Evolutionary conservation across 2,329 filamentous ascomycete genomes (phyloP), one percentile per base, ranked within the genome.

Genomic region (Alternaria sp.): DNA sequence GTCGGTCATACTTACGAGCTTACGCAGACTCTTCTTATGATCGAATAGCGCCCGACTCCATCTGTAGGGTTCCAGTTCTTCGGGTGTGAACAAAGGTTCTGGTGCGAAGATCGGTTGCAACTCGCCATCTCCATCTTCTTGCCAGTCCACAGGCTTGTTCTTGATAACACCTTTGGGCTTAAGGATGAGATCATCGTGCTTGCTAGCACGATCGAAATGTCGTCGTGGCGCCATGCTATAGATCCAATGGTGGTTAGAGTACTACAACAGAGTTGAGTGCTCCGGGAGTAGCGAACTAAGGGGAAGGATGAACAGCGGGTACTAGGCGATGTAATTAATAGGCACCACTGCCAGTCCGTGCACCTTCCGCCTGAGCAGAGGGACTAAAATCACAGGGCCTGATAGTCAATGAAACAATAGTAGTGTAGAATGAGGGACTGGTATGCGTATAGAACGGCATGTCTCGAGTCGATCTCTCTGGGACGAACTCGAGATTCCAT

Each of bases 361-460:
- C 36, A 40, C 36, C 3, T 8, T 40, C 0, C 36, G 36, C 8
- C 36, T 6, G 3, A 32, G 30, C 30, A 2, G 30, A 13, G 30
- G 30, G 1, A 32, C 0, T 32, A 2, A 1, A 0, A 4, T 1
- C 12, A 15, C 12, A 32, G 15, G 30, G 12, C 12, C 28, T 30
- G 1, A 5, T 6, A 30, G 28, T 3, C 30, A 32, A 32, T 32
- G 30, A 15, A 32, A 32, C 30, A 1, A 32, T 32, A 1, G 3
- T 0, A 12, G 30, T 15, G 30, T 15, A 32, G 3, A 15, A 0
- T 0, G 1, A 32, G 30, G 30, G 3, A 13, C 0, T 32, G 0
- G 30, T 32, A 7, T 30, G 12, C 11, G 2, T 11, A 30, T 30
- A 6, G 26, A 28, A 12, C 26, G 26, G 28, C 28, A 30, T 3